phyloP scores from a whole-genome alignment of 768 basidiomycete genomes.

The Rhizopogon rudus region DNA sequence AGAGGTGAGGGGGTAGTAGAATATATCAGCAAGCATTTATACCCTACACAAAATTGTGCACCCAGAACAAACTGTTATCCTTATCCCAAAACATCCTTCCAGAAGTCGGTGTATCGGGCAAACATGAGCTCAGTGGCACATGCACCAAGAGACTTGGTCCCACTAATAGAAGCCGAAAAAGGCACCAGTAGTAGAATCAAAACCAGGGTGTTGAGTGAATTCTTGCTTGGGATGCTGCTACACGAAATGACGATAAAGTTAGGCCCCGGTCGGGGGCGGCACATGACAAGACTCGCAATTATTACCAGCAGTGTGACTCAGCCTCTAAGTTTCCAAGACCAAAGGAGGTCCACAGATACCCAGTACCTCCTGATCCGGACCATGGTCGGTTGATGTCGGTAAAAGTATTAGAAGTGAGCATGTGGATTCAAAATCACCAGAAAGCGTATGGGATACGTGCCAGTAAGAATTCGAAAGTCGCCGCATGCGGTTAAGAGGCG shows the following conservation, averaged over 20 bases:
- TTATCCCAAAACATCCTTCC: not conserved
- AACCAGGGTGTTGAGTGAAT: not conserved
- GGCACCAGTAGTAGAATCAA: not conserved
- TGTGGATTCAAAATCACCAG: not conserved
- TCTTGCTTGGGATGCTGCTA: not conserved
- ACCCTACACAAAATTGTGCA: not conserved
- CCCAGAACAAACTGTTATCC: not conserved
- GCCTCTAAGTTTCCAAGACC: not conserved
- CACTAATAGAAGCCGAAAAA: not conserved
- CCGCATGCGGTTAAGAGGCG: not conserved
- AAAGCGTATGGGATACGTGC: not conserved
- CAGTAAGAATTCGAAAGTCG: not conserved
- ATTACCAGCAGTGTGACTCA: not conserved
- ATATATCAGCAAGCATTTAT: slow-evolving; percentile 1
- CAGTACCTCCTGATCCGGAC: not conserved
- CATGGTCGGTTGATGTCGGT: not conserved
- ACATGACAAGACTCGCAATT: not conserved
- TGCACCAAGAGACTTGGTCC: not conserved
- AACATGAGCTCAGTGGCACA: not conserved
- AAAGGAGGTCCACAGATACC: not conserved
- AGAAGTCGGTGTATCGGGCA: not conserved
- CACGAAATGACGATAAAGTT: not conserved
- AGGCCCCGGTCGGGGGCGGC: not conserved
- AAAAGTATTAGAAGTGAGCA: not conserved
- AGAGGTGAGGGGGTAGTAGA: not conserved